These are phyloP conservation scores for Lipomyces spencermartinsiae DNA, from an alignment of 805 yeast genomes.

Conservation along the genomic window DNA sequence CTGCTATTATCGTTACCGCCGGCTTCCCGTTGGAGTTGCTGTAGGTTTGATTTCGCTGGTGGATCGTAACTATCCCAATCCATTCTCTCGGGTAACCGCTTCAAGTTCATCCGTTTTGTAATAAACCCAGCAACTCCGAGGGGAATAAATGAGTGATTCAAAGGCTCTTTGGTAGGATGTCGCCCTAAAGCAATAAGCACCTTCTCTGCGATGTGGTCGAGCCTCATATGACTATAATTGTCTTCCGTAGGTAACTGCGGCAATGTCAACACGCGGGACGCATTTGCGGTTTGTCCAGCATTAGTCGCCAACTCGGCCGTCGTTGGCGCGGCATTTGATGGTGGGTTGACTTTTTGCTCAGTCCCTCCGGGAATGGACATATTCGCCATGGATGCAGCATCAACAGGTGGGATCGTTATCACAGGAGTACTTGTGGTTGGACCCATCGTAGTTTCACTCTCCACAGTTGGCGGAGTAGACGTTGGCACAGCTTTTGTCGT, in stretches of 20 bases:
- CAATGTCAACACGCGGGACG: neutral
- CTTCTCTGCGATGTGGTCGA: constrained; percentile 8
- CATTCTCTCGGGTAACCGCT: neutral
- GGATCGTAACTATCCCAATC: constrained; percentile 25
- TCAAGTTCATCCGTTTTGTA: constrained; percentile 1
- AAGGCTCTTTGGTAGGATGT: constrained; percentile 10
- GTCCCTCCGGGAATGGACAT: no score
- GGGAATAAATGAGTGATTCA: constrained; percentile 18
- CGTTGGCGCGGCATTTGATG: no score
- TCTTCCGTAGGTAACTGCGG: neutral
- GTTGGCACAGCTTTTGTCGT: no score
- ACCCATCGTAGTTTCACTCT: neutral
- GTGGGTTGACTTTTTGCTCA: no score
- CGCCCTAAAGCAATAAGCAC: constrained; percentile 14
- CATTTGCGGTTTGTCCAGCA: neutral
- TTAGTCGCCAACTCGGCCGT: neutral
- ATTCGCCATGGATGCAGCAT: neutral
- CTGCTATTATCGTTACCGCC: constrained; percentile 3
- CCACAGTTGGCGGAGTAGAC: no score
- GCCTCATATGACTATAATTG: neutral
- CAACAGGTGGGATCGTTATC: neutral
- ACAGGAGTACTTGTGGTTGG: neutral
- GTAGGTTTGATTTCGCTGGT: neutral
- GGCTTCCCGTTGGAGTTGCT: neutral
- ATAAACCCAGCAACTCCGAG: neutral